Evolutionary conservation across 768 basidiomycete species (phyloP).

Genomic region (Suillus subaureus): DNA sequence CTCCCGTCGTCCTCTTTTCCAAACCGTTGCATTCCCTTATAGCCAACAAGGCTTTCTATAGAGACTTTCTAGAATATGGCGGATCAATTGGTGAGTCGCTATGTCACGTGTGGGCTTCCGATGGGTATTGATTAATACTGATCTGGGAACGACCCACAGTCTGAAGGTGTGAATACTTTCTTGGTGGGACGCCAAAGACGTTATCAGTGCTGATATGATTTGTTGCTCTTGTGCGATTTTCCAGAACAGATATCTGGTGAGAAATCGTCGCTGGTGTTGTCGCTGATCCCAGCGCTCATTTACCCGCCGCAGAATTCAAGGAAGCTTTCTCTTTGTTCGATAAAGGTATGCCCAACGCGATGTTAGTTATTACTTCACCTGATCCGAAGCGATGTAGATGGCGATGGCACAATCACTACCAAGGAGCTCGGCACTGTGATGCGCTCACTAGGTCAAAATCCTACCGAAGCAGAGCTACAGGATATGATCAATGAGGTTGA

Average conservation of each 20-base stretch:
- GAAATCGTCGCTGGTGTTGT: slow-evolving; percentile 24
- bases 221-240: slow-evolving; percentile 16
- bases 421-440: slow-evolving; percentile 91
- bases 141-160: slow-evolving; percentile 37
- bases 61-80: slow-evolving; percentile 44
- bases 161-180: slow-evolving; percentile 50
- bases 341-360: slow-evolving; percentile 61
- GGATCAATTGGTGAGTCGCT: slow-evolving; percentile 54
- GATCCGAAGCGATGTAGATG: slow-evolving; percentile 51
- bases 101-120: slow-evolving; percentile 12
- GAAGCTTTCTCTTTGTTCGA: slow-evolving; percentile 98
- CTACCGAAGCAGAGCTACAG: slow-evolving; percentile 87
- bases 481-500: slow-evolving; percentile 98
- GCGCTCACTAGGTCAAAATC: slow-evolving; percentile 92
- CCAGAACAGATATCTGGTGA: slow-evolving; percentile 90
- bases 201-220: background rate
- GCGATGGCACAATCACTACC: slow-evolving; percentile 92
- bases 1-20: slow-evolving; percentile 9
- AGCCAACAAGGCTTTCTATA: background rate
- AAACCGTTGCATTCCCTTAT: background rate
- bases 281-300: slow-evolving; percentile 10
- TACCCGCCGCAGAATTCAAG: slow-evolving; percentile 81
- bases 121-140: slow-evolving; percentile 22
- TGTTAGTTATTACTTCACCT: background rate
- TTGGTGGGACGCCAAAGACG: slow-evolving; percentile 6